phyloP scores from a whole-genome alignment of 1,139 yeast species.

The Yamadazyma atmosphaerica region DNA sequence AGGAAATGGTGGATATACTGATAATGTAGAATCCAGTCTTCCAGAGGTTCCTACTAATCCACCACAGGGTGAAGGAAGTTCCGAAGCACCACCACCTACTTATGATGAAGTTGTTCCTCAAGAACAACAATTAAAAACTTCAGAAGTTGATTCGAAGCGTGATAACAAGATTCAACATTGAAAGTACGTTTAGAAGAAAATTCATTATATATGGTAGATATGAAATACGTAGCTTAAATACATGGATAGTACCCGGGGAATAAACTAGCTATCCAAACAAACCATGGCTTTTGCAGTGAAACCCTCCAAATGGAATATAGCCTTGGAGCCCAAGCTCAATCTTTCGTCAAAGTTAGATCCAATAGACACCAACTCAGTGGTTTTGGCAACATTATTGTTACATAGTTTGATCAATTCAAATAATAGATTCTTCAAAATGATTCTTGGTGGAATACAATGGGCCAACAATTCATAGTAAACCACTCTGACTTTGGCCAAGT shows the following conservation, averaged over 20 bases:
- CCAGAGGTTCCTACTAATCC: constrained; percentile 4
- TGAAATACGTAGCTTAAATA: too few relatives aligned
- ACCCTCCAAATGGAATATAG: constrained; percentile 93
- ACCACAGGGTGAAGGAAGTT: constrained; percentile 12
- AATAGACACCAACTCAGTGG: constrained; percentile 57
- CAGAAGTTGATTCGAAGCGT: constrained; percentile 24
- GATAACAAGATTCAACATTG: constrained; percentile 34
- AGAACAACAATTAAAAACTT: constrained; percentile 7
- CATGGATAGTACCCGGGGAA: too few relatives aligned
- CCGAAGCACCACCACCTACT: constrained; percentile 16
- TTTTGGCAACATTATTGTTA: constrained; percentile 31
- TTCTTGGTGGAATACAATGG: constrained; percentile 89
- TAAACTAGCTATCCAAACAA: constrained; percentile 29
- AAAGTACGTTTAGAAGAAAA: neutral
- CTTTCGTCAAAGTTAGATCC: constrained; percentile 87
- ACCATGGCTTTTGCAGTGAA: constrained; percentile 88
- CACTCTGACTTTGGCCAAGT: constrained; percentile 70
- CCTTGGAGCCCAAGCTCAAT: constrained; percentile 79
- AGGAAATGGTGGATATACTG: constrained; percentile 4
- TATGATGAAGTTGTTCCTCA: constrained; percentile 15
- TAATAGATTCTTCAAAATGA: constrained; percentile 68
- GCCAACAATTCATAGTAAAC: constrained; percentile 81
- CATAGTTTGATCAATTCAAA: constrained; percentile 52
- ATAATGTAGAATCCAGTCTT: constrained; percentile 2
- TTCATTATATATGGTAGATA: too few relatives aligned